These are phyloP conservation scores for Chytriomyces confervae DNA, from an alignment of 192 early-diverging fungal species.

Conservation along the genomic window DNA sequence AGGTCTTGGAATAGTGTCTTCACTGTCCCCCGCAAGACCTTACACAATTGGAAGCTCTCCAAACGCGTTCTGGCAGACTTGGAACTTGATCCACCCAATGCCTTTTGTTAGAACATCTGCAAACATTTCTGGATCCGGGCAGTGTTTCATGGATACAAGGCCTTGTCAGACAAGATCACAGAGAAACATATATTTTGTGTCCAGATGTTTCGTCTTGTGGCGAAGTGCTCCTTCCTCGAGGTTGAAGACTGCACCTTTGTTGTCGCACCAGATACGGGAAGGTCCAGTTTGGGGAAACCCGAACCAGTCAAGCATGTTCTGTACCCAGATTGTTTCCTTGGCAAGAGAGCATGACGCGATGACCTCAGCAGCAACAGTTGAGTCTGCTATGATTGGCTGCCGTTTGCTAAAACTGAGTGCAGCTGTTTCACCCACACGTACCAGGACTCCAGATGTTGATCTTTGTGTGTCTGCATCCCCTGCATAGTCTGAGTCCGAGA, in stretches of 20 bases:
- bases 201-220: constrained; percentile 22
- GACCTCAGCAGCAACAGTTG: constrained; percentile 16
- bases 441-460: constrained; percentile 11
- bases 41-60: no score
- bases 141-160: neutral
- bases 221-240: constrained; percentile 6
- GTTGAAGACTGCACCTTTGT: constrained; percentile 4
- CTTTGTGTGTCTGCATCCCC: neutral
- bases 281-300: constrained; percentile 1
- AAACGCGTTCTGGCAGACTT: neutral
- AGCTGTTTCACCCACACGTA: neutral
- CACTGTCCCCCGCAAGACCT: no score
- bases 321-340: constrained; percentile 26
- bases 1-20: no score
- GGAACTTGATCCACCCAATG: neutral
- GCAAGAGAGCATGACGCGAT: constrained; percentile 6
- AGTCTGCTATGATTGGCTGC: constrained; percentile 18
- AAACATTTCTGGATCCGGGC: constrained; percentile 7
- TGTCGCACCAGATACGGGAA: neutral
- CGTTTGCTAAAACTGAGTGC: neutral
- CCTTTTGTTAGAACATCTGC: constrained; percentile 12
- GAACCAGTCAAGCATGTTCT: constrained; percentile 23
- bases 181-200: constrained; percentile 13
- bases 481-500: constrained; percentile 18
- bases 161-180: neutral